These are phyloP conservation scores for Danielia reshetovae DNA, from an alignment of 805 yeast species.

Conservation along the genomic window DNA sequence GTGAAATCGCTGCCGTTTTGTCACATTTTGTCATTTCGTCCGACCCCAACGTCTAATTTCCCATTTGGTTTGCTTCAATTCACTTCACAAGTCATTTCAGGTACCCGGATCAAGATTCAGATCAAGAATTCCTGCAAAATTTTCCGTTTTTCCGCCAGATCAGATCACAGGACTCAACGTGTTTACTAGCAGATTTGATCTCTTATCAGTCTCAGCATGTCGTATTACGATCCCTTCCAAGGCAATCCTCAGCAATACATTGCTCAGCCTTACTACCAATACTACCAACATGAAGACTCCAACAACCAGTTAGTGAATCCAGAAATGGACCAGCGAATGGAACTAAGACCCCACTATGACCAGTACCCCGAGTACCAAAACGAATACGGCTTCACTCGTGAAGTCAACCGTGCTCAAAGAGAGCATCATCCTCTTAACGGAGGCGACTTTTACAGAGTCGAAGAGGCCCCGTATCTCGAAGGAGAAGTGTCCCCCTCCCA, in stretches of 20 bases:
- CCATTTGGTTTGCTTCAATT: too few relatives aligned
- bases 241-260: slow-evolving; percentile 33
- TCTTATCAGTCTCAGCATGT: too few relatives aligned
- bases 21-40: too few relatives aligned
- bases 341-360: slow-evolving; percentile 12
- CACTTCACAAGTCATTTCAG: too few relatives aligned
- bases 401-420: slow-evolving; percentile 7
- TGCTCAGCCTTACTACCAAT: slow-evolving; percentile 33
- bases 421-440: slow-evolving; percentile 13
- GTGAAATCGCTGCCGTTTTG: too few relatives aligned
- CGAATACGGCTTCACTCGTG: slow-evolving; percentile 12
- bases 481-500: slow-evolving; percentile 2
- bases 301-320: slow-evolving; percentile 8
- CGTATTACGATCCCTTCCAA: slow-evolving; percentile 41
- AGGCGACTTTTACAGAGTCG: slow-evolving; percentile 15
- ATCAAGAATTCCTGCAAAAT: too few relatives aligned
- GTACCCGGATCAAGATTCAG: too few relatives aligned
- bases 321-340: background rate
- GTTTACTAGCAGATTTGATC: too few relatives aligned
- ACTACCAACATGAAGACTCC: slow-evolving; percentile 11
- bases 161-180: background rate
- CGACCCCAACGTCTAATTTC: too few relatives aligned
- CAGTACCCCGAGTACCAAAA: slow-evolving; percentile 19
- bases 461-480: slow-evolving; percentile 2
- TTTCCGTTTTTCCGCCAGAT: too few relatives aligned